phyloP scores from a whole-genome alignment of 495 filamentous ascomycete genomes.

The Xeromyces bisporus region DNA sequence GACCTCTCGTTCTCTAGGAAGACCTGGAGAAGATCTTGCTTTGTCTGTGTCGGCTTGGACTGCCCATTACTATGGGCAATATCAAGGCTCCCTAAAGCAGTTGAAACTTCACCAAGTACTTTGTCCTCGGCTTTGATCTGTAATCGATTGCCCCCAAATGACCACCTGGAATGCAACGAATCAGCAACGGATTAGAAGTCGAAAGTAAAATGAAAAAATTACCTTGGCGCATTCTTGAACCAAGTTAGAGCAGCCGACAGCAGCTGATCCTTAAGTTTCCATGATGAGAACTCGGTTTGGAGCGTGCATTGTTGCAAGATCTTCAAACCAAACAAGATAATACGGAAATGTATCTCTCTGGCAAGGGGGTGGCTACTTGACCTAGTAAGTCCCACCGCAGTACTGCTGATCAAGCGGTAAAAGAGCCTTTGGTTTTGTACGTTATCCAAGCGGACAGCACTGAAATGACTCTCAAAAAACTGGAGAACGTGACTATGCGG shows the following conservation, averaged over 20 bases:
- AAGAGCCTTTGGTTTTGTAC: conserved; percentile 66
- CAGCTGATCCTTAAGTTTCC: conserved; percentile 73
- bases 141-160: conserved; percentile 82
- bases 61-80: conserved; percentile 39
- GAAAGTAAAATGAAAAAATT: conserved; percentile 3
- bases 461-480: conserved; percentile 86
- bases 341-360: conserved; percentile 77
- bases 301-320: conserved; percentile 54
- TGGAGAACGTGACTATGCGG: conserved; percentile 78
- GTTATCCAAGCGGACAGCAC: conserved; percentile 66
- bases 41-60: conserved; percentile 50
- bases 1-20: conserved; percentile 74
- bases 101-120: conserved; percentile 59
- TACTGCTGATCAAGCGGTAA: conserved; percentile 56
- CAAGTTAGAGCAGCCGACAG: conserved; percentile 71
- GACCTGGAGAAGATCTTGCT: conserved; percentile 61
- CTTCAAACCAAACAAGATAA: conserved; percentile 64
- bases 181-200: conserved; percentile 5
- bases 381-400: conserved; percentile 50
- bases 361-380: conserved; percentile 69
- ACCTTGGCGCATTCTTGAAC: conserved; percentile 66
- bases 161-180: conserved; percentile 41
- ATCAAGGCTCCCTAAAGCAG: conserved; percentile 37
- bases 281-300: conserved; percentile 39
- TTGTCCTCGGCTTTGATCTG: conserved; percentile 86